Base-by-base conservation (phyloP, 1,139 yeast species). In the Yamadazyma trypodendri region DNA sequence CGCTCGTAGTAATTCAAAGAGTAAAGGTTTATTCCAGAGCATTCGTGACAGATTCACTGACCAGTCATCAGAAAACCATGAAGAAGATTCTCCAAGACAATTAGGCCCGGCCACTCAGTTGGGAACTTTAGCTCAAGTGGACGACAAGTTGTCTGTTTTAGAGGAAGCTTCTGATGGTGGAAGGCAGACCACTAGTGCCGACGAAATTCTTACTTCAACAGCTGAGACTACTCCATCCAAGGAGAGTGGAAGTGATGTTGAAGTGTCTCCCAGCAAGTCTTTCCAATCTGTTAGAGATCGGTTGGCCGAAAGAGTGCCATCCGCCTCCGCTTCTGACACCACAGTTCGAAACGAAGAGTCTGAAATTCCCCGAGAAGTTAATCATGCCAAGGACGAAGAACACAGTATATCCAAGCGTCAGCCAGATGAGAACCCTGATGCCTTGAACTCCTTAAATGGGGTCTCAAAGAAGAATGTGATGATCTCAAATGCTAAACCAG, bases 1-100 rank as follows among this genome's bases (percentile, higher is more conserved):
- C 21, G 31, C 35, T 5, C 40, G 40, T 30, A 34, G 30, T 23
- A 37, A 37, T 23, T 55, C 55, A 36, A 58, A 56, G 25, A 33
- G 37, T 13, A 64, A 55, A 42, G 68, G 71, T 8, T 50, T 66
- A 8, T 65, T 65, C 48, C 70, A 62, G 47, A 56, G 63, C 35
- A 55, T 67, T 28, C 56, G 63, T 34, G 68, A 63, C 31, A 57
- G 63, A 36, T 54, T 63, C 23, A 35, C 42, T 24, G 45, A 41
- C 7, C 24, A 31, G 11, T 11, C 36, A 15, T 11, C 29, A 6
- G 29, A 9, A 15, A 20, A 24, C 5, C 24, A 23, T 7, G 24
- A 23, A 23, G 24, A 23, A 5, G 12, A 7, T 5, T 9, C 12
- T 7, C 11, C 11, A 23, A 23, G 12, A n/a, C 24, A 23, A 18